A percentile compares a stretch with the other conserved stretches of the same genome.
These are phyloP conservation scores for Cladophialophora exuberans DNA, from an alignment of 2,329 filamentous ascomycete species.

Conservation along the genomic window DNA sequence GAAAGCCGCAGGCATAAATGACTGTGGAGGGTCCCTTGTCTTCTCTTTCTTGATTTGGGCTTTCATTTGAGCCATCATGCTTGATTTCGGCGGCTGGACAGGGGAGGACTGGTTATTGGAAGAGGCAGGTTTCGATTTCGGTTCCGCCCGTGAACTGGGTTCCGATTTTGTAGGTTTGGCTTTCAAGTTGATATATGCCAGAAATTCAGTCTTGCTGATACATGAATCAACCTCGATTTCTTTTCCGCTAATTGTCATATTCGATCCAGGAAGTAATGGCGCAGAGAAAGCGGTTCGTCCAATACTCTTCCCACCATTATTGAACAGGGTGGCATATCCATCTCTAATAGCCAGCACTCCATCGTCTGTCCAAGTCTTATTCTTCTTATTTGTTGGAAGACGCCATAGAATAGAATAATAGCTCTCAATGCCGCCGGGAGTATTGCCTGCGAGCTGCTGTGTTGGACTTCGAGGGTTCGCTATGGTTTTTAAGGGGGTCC, in stretches of 20 bases:
- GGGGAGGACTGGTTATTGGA: constrained; percentile 20
- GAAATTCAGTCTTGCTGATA: constrained; percentile 43
- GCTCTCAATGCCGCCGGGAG: constrained; percentile 21
- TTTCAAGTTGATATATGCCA: constrained; percentile 10
- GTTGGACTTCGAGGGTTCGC: constrained; percentile 40
- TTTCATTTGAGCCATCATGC: constrained; percentile 34
- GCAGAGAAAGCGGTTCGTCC: constrained; percentile 60
- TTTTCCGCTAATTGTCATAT: constrained; percentile 66
- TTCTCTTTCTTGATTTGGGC: constrained; percentile 32
- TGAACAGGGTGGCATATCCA: constrained; percentile 63
- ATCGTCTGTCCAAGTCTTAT: constrained; percentile 78
- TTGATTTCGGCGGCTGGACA: constrained; percentile 35
- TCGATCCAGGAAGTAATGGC: constrained; percentile 62
- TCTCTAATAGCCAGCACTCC: constrained; percentile 63
- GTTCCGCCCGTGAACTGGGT: no score
- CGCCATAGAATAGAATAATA: constrained; percentile 49
- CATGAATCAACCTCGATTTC: constrained; percentile 69
- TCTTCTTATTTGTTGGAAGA: constrained; percentile 71
- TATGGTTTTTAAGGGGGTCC: constrained; percentile 28
- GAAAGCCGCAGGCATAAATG: constrained; percentile 48
- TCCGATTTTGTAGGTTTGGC: constrained; percentile 5
- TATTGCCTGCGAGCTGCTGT: constrained; percentile 28
- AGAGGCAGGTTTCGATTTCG: constrained; percentile 32
- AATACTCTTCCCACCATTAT: constrained; percentile 67
- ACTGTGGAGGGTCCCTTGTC: constrained; percentile 41